Evolutionary conservation across 78 protist species (phyloP).

Genomic region (Dictyostelium firmibasis): DNA sequence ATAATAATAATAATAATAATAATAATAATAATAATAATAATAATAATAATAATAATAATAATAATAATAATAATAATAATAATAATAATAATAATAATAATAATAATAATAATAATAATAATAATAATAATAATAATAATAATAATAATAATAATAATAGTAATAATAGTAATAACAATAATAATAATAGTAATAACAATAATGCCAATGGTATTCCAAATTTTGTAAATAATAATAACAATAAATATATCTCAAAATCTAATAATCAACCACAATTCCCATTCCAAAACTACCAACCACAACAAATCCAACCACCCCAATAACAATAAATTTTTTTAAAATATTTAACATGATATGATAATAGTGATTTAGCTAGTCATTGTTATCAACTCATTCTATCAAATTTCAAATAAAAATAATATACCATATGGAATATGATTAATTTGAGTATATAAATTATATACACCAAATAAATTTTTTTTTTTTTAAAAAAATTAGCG

Average conservation of each 20-base stretch:
- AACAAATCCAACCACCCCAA: neutral
- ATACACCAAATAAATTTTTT: neutral
- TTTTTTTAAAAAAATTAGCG: too few relatives aligned
- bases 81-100: neutral
- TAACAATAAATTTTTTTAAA: neutral
- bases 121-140: neutral
- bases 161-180: neutral
- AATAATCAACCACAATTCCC: neutral
- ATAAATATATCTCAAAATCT: neutral
- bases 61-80: conserved; percentile 14
- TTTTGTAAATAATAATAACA: neutral
- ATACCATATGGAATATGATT: neutral
- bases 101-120: neutral
- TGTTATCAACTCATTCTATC: neutral
- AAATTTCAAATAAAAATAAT: too few relatives aligned
- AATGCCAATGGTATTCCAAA: neutral
- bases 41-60: neutral
- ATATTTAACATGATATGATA: neutral
- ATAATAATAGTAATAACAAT: neutral
- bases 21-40: neutral
- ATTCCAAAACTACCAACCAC: neutral
- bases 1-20: neutral
- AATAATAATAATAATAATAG: neutral
- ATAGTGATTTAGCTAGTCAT: neutral
- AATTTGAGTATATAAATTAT: neutral